These are phyloP conservation scores for Fraxinus nigra DNA, from an alignment of 305 asterid species.

Conservation along the genomic window DNA sequence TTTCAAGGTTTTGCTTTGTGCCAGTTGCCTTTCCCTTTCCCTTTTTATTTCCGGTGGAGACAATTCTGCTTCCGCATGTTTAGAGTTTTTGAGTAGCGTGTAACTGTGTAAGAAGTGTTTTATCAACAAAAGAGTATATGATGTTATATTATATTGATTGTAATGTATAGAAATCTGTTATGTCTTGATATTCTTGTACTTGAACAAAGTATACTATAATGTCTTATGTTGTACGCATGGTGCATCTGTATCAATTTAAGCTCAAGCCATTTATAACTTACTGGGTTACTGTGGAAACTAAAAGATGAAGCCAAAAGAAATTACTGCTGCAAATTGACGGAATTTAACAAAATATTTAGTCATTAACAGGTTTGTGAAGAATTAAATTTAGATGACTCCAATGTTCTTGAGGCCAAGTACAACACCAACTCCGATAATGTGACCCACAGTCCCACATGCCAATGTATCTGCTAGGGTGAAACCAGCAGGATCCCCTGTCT, in stretches of 20 bases:
- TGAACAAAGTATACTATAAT: background rate
- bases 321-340: background rate
- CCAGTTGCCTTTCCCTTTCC: constrained; percentile 22
- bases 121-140: background rate
- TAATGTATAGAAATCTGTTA: constrained; percentile 17
- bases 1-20: constrained; percentile 14
- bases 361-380: background rate
- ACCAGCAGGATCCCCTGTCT: constrained; percentile 96
- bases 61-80: constrained; percentile 2
- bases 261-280: background rate
- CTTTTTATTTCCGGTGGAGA: constrained; percentile 29
- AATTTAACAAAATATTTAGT: background rate
- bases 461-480: constrained; percentile 91
- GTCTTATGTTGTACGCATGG: background rate
- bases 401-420: constrained; percentile 89
- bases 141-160: constrained; percentile 7
- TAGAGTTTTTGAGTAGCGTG: background rate
- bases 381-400: constrained; percentile 44
- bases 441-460: constrained; percentile 87
- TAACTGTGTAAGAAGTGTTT: background rate
- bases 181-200: background rate
- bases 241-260: background rate
- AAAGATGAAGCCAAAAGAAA: background rate
- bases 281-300: background rate
- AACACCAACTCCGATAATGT: constrained; percentile 94